These are phyloP conservation scores for Adansonia grandidieri DNA, from an alignment of 441 rosid genomes.

Conservation along the genomic window DNA sequence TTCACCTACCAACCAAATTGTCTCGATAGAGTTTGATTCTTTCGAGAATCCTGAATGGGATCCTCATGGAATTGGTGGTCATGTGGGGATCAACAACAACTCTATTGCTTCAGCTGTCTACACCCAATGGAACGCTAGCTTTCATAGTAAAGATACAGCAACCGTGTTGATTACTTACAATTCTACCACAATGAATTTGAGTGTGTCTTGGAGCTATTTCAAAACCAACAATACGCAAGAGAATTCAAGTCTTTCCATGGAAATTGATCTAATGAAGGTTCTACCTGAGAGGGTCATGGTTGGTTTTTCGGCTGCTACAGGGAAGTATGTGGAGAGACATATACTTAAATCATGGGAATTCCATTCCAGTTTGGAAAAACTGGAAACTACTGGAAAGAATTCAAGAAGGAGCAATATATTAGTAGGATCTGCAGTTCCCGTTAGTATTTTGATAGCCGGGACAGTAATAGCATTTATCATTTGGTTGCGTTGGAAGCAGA, in stretches of 20 bases:
- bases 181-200: slow-evolving; percentile 36
- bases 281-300: slow-evolving; percentile 25
- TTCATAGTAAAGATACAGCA: slow-evolving; percentile 19
- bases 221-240: slow-evolving; percentile 28
- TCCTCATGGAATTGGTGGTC: background rate
- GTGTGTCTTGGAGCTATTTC: slow-evolving; percentile 41
- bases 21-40: background rate
- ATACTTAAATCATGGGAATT: slow-evolving; percentile 26
- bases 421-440: slow-evolving; percentile 14
- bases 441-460: slow-evolving; percentile 14
- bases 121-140: slow-evolving; percentile 15
- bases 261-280: slow-evolving; percentile 21
- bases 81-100: slow-evolving; percentile 17
- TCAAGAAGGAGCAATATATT: background rate
- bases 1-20: background rate
- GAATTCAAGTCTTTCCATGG: slow-evolving; percentile 32
- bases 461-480: background rate
- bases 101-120: background rate
- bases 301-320: slow-evolving; percentile 29
- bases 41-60: slow-evolving; percentile 5
- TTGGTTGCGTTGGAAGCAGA: slow-evolving; percentile 18
- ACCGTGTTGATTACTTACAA: slow-evolving; percentile 37
- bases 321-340: slow-evolving; percentile 9
- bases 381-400: background rate
- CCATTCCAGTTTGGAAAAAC: slow-evolving; percentile 4